Conservation (phyloP, 345 rosid species). For the Raphanus raphanistrum region DNA sequence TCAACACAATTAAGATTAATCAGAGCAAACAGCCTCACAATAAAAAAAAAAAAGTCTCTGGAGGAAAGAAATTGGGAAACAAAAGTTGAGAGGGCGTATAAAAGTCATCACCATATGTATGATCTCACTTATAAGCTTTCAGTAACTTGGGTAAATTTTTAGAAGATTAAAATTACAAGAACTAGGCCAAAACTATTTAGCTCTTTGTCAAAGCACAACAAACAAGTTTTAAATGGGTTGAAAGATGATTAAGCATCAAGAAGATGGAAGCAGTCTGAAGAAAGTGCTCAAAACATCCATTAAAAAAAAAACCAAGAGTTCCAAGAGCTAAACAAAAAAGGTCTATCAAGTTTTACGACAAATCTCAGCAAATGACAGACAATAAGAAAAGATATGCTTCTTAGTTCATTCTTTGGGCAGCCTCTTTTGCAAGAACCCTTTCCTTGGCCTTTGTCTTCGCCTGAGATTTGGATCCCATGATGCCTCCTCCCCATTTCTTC, state of each 20-base stretch:
- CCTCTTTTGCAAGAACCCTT: conserved; percentile 66
- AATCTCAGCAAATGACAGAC: not conserved
- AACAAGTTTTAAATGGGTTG: no score
- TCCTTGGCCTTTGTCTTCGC: conserved; percentile 75
- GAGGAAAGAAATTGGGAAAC: no score
- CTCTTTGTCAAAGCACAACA: no score
- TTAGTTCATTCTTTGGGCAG: conserved; percentile 65
- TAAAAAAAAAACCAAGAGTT: not conserved
- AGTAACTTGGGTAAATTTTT: no score
- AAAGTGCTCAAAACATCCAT: conserved; percentile 4
- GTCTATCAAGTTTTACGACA: conserved; percentile 24
- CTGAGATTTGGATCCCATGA: conserved; percentile 83
- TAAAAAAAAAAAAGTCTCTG: no score
- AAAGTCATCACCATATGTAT: no score
- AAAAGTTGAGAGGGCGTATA: no score
- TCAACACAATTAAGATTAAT: no score
- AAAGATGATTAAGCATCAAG: not conserved
- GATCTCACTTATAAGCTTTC: no score
- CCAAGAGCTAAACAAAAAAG: conserved; percentile 32
- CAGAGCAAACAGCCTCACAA: no score
- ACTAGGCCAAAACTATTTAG: no score
- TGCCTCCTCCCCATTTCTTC: conserved; percentile 88
- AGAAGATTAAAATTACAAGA: no score
- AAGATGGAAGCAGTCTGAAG: conserved; percentile 13
- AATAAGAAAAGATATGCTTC: not conserved